phyloP scores from a whole-genome alignment of 2,329 filamentous ascomycete genomes.

The Epichloe sibirici region DNA sequence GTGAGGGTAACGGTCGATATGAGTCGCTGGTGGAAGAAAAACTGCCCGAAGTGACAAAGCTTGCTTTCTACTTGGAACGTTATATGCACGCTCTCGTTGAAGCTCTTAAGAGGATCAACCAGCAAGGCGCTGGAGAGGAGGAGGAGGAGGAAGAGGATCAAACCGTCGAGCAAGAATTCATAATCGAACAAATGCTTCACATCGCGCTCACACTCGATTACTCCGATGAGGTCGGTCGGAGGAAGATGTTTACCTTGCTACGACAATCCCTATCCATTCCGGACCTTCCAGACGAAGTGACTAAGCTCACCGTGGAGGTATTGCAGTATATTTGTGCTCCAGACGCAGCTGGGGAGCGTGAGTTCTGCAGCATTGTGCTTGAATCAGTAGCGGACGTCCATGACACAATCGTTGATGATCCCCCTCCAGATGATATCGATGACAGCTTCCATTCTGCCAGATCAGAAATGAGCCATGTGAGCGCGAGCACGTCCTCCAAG shows the following conservation, averaged over 20 bases:
- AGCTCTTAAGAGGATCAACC: constrained; percentile 43
- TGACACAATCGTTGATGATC: constrained; percentile 73
- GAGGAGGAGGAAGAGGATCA: constrained; percentile 63
- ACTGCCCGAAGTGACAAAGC: constrained; percentile 83
- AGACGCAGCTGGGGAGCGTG: constrained; percentile 60
- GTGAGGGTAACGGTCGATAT: constrained; percentile 60
- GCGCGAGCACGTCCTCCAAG: constrained; percentile 42
- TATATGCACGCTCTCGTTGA: constrained; percentile 62
- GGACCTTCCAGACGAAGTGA: constrained; percentile 83
- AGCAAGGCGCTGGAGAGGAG: constrained; percentile 43
- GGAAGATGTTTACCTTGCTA: constrained; percentile 90
- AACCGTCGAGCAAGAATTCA: constrained; percentile 82
- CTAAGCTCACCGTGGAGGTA: constrained; percentile 73
- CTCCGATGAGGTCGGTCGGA: constrained; percentile 87
- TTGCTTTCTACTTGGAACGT: constrained; percentile 75
- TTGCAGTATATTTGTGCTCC: constrained; percentile 73
- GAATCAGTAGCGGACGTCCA: constrained; percentile 95
- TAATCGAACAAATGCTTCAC: constrained; percentile 87
- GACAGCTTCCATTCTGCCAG: constrained; percentile 87
- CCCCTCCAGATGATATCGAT: constrained; percentile 41
- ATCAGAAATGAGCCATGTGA: constrained; percentile 66
- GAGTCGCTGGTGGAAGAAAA: constrained; percentile 77
- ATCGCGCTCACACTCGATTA: constrained; percentile 90
- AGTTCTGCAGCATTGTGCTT: constrained; percentile 75
- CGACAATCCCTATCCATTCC: constrained; percentile 75